Base-by-base conservation (phyloP, 495 filamentous ascomycete genomes). In the Tuber magnatum region DNA sequence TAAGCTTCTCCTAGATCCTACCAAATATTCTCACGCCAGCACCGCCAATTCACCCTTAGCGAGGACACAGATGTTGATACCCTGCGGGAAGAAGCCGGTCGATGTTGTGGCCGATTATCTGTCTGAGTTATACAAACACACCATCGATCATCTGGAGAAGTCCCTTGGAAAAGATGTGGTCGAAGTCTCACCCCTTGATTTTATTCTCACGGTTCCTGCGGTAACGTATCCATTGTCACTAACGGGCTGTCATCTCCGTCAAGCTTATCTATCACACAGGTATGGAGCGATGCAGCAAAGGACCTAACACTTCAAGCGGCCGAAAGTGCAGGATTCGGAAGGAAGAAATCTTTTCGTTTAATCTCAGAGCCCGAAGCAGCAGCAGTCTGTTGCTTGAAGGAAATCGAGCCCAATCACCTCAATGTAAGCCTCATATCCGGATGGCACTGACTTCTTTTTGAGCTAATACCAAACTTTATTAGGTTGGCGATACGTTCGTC, bases 401-500 rank as follows among this genome's bases (percentile, higher is more conserved):
- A 75, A 56, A 69, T 78, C 0, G 68, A 78, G 65, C 71, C 76
- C 0, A 78, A 80, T 46, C 9, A 51, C 12, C 73, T 80, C 4
- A 73, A 73, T 8, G 79, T 77, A 74, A 35, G 20, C 10, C 51
- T 7, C 38, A 72, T 14, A 18, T 61, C 20, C 3, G 4, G 9
- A 42, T 61, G 3, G 9, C 10, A 65, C 6, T n/a, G 12, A 71
- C 28, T 18, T 71, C 10, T 71, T 18, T n/a, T 48, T 73, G 18
- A 32, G 18, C 39, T 61, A 14, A 32, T n/a, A 74, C 39, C 56
- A 6, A 74, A 20, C 39, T 12, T 8, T 70, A 56, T 20, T 39
- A 80, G 78, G 83, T 90, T 20, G 89, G 88, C 5, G 90, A 93
- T 77, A 92, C 90, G 44, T 90, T 93, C 75, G 86, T 93, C 72